phyloP scores from a whole-genome alignment of 106 monocot species.

The Platanthera guangdongensis region DNA sequence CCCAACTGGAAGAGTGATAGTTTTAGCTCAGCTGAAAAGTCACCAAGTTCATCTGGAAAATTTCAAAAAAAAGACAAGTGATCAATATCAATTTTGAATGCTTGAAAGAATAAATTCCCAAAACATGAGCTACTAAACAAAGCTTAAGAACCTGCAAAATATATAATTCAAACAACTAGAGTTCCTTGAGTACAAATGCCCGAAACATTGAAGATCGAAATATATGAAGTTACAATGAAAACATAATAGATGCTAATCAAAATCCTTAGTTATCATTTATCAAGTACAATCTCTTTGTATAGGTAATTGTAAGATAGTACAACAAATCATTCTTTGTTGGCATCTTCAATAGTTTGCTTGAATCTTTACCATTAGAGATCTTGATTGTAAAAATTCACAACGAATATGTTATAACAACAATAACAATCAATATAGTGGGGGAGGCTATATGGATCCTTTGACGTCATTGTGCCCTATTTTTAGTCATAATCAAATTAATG shows the following conservation, averaged over 20 bases:
- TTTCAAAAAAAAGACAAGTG: not conserved
- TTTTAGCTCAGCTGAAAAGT: slow-evolving; percentile 82
- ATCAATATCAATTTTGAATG: not conserved
- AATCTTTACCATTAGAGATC: not conserved
- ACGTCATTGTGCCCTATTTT: no score
- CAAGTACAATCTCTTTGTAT: not conserved
- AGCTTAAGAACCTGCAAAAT: not conserved
- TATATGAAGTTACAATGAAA: not conserved
- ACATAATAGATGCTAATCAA: not conserved
- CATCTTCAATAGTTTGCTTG: not conserved
- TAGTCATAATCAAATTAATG: no score
- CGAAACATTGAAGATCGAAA: not conserved
- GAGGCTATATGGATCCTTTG: no score
- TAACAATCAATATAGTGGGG: not conserved
- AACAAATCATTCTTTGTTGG: not conserved
- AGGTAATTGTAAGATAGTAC: not conserved
- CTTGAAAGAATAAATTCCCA: not conserved
- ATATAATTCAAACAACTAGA: not conserved
- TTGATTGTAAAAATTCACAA: not conserved
- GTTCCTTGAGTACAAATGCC: not conserved
- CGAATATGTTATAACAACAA: no score
- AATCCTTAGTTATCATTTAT: not conserved
- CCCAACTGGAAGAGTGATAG: slow-evolving; percentile 95
- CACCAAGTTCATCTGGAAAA: slow-evolving; percentile 81
- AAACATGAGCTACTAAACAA: not conserved